Evolutionary conservation across 495 filamentous ascomycete species (phyloP).

Genomic region (Paragyromitra xinjiangensis): DNA sequence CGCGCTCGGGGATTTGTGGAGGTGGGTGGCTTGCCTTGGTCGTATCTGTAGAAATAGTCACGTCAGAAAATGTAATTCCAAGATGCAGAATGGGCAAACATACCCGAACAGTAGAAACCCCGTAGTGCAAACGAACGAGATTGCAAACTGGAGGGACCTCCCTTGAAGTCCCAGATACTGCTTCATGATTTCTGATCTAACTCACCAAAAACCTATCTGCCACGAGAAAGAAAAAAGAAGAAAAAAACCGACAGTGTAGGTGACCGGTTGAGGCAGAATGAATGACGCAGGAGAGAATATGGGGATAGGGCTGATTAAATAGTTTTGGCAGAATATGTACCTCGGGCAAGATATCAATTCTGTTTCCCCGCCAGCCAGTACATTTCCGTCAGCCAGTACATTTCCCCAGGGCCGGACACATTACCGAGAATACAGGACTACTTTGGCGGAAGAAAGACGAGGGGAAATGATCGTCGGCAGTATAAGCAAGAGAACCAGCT

Average conservation of each 20-base stretch:
- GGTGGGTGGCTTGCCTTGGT: slow-evolving; percentile 62
- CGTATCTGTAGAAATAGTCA: slow-evolving; percentile 58
- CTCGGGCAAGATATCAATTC: slow-evolving; percentile 32
- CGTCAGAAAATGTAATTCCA: neutral
- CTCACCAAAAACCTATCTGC: neutral
- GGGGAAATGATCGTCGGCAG: slow-evolving; percentile 32
- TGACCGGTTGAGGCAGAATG: neutral
- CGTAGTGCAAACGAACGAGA: slow-evolving; percentile 75
- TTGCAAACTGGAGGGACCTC: slow-evolving; percentile 68
- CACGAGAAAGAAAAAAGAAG: neutral
- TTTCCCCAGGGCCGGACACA: slow-evolving; percentile 26
- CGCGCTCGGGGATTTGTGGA: slow-evolving; percentile 22
- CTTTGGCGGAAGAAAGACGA: neutral
- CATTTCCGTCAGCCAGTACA: neutral
- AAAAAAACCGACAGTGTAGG: neutral
- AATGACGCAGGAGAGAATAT: slow-evolving; percentile 13
- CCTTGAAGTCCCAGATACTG: slow-evolving; percentile 71
- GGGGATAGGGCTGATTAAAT: slow-evolving; percentile 31
- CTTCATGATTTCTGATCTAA: slow-evolving; percentile 14
- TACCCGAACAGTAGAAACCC: slow-evolving; percentile 78
- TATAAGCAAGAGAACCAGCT: slow-evolving; percentile 13
- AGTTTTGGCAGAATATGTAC: slow-evolving; percentile 16
- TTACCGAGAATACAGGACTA: slow-evolving; percentile 26
- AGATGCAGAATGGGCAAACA: neutral
- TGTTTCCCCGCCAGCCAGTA: slow-evolving; percentile 3